Percentiles rank a stretch among this genome's conserved stretches.
These are phyloP conservation scores for Lizanozyma gosingica DNA, from an alignment of 1,139 yeast genomes.

Conservation along the genomic window DNA sequence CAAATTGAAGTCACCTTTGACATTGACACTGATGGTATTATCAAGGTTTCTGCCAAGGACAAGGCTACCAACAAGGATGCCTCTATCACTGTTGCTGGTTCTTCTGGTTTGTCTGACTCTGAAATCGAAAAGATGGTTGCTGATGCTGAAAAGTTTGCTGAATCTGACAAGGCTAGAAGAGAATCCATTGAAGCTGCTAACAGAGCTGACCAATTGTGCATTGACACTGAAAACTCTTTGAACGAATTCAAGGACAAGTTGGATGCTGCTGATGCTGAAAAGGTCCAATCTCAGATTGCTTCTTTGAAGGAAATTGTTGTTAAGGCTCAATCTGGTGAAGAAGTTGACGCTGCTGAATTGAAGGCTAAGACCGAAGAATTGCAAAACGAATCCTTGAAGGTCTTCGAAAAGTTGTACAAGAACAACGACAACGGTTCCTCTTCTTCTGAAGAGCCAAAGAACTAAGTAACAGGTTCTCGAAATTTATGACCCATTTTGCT, in stretches of 20 bases:
- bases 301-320: slow-evolving; percentile 84
- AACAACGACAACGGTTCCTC: slow-evolving; percentile 36
- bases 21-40: slow-evolving; percentile 97
- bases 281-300: slow-evolving; percentile 68
- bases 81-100: slow-evolving; percentile 97
- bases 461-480: slow-evolving; percentile 15
- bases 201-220: slow-evolving; percentile 95
- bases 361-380: slow-evolving; percentile 92
- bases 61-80: slow-evolving; percentile 98
- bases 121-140: slow-evolving; percentile 98
- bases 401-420: slow-evolving; percentile 95
- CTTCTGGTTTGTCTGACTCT: slow-evolving; percentile 91
- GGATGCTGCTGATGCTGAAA: slow-evolving; percentile 79
- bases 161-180: slow-evolving; percentile 90
- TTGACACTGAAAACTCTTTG: slow-evolving; percentile 91
- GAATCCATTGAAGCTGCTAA: slow-evolving; percentile 92
- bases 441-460: slow-evolving; percentile 32
- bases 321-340: slow-evolving; percentile 91
- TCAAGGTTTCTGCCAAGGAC: slow-evolving; percentile 97
- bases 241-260: slow-evolving; percentile 92
- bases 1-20: slow-evolving; percentile 98
- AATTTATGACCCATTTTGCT: not conserved
- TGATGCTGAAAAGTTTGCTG: slow-evolving; percentile 97
- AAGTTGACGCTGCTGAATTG: slow-evolving; percentile 73
- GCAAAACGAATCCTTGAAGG: slow-evolving; percentile 85